Base-by-base conservation (phyloP, 768 basidiomycete species). In the Mrakia hoshinonis region DNA sequence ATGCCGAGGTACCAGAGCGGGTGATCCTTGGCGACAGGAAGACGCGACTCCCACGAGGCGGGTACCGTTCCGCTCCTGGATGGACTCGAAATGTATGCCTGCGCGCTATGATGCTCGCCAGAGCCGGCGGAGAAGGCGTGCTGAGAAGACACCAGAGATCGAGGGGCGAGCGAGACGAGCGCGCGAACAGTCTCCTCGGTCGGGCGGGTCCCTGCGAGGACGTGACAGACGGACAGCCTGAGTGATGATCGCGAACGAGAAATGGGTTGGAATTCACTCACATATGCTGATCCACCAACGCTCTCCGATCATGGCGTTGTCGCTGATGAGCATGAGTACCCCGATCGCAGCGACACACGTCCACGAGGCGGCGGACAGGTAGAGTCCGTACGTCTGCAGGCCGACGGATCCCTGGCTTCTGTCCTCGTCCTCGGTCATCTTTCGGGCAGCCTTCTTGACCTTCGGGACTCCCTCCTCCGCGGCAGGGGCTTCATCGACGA, bases 361-460 rank as follows among this genome's bases (percentile, higher is more conserved):
- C 31, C 34, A 12, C 20, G 54, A 18, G 4, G 24, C 26, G 1
- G 1, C 13, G 3, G 18, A 38, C 55, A 18, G 29, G 34, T 0
- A 34, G 3, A 13, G 34, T 3, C 12, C 2, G 13, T 20, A 7
- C 13, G 2, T 31, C 58, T 61, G 3, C 58, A 61, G 31, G 10
- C 15, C 36, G 36, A 94, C 91, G 46, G 87, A 86, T 0, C 92
- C 92, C 1, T 83, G 83, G 73, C 89, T 89, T 55, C 91, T 79
- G 69, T 90, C 87, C 77, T 93, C 91, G 60, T 91, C 91, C 76
- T 90, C 87, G 68, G 92, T 79, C 13, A 92, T 80, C 52, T 76
- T 78, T 24, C 65, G 49, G 13, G 72, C 65, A 20, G 58, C 54
- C 13, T 61, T 67, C 34, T 68, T 73, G 2, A 43, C 48, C 24